Percentiles rank a stretch among this genome's conserved stretches.
Conservation (phyloP, 2,329 filamentous ascomycete genomes). For the Epichloe brachyelytri region DNA sequence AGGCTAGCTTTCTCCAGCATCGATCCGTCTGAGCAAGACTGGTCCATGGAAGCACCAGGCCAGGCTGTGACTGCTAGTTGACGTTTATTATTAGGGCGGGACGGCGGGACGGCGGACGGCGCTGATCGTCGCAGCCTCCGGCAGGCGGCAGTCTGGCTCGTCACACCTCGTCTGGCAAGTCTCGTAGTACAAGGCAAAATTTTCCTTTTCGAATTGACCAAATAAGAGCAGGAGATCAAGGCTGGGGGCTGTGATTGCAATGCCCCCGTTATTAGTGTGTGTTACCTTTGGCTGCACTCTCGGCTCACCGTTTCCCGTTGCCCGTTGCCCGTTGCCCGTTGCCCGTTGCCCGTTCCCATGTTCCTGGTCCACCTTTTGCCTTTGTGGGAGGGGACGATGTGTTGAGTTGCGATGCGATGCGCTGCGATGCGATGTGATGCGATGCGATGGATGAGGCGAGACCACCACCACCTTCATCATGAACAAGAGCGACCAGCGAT, state of each 20-base stretch:
- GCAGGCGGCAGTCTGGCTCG: conserved; percentile 5
- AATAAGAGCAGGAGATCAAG: neutral
- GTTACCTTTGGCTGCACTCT: neutral
- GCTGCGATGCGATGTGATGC: neutral
- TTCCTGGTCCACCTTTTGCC: neutral
- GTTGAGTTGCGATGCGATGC: neutral
- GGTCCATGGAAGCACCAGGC: no score
- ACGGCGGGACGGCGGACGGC: conserved; percentile 1
- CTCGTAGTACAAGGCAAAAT: neutral
- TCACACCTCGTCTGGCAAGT: conserved; percentile 1
- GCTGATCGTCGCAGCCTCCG: conserved; percentile 4
- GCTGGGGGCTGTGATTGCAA: neutral
- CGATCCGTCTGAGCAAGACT: no score
- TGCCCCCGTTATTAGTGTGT: neutral
- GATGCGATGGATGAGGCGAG: neutral
- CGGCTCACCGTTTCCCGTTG: neutral
- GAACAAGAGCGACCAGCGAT: no score
- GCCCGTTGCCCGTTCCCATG: neutral
- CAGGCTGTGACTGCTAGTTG: no score
- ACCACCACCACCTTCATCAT: neutral
- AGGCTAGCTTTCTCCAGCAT: no score
- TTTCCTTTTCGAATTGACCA: neutral
- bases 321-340: neutral
- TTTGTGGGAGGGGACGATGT: neutral
- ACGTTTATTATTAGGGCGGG: neutral